These are phyloP conservation scores for Lasiodiplodia theobromae DNA, from an alignment of 2,329 filamentous ascomycete genomes.

Conservation along the genomic window DNA sequence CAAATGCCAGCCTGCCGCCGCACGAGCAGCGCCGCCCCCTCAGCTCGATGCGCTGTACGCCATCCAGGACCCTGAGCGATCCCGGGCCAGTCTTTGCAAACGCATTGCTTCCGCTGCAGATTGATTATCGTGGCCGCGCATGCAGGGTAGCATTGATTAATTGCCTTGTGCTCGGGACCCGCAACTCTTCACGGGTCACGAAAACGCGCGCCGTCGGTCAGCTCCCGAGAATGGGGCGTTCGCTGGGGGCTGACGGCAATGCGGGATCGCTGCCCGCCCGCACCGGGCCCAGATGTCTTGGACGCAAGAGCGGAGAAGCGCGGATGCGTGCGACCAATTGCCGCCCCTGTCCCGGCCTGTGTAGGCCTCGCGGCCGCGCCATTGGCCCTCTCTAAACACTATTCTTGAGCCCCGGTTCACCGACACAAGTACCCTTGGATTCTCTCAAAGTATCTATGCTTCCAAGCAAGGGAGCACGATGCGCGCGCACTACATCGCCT, in stretches of 20 bases:
- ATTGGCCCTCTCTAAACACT: conserved; percentile 18
- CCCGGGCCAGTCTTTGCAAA: not conserved
- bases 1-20: conserved; percentile 3
- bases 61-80: not conserved
- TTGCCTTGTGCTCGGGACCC: conserved; percentile 6
- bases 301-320: conserved; percentile 8
- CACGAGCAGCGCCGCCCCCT: not conserved
- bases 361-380: not conserved
- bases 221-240: conserved; percentile 16
- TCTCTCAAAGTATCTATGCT: conserved; percentile 16
- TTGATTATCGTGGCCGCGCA: conserved; percentile 25
- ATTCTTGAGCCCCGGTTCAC: conserved; percentile 6
- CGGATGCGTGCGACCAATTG: conserved; percentile 15
- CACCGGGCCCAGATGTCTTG: conserved; percentile 20
- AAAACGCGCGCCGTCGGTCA: conserved; percentile 15
- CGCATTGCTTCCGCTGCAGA: conserved; percentile 20
- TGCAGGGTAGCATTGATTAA: conserved; percentile 17
- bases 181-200: conserved; percentile 6
- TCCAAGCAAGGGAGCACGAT: conserved; percentile 13
- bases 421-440: conserved; percentile 18
- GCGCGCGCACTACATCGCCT: not conserved
- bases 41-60: not conserved
- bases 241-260: not conserved
- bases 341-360: not conserved
- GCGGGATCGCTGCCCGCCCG: conserved; percentile 13